phyloP scores from a whole-genome alignment of 2,329 filamentous ascomycete genomes.

The Penicillium verrucosum region DNA sequence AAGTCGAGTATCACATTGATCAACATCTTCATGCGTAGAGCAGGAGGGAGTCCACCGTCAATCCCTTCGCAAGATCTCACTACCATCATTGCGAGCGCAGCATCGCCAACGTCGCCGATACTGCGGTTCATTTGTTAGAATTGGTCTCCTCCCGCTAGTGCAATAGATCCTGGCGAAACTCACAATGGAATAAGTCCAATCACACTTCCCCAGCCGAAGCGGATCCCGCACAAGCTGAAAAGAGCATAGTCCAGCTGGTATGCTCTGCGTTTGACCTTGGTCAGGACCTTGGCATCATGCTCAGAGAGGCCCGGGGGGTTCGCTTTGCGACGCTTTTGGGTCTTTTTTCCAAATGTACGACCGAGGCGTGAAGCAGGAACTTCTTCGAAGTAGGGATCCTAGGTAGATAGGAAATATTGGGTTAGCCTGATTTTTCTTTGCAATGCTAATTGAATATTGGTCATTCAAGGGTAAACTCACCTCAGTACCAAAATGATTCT shows the following conservation, averaged over 20 bases:
- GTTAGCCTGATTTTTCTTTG: slow-evolving; percentile 1
- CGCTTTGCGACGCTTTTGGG: slow-evolving; percentile 81
- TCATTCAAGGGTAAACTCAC: slow-evolving; percentile 25
- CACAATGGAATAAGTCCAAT: slow-evolving; percentile 80
- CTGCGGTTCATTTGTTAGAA: slow-evolving; percentile 41
- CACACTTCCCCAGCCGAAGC: slow-evolving; percentile 84
- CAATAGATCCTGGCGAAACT: slow-evolving; percentile 40
- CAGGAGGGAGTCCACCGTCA: slow-evolving; percentile 65
- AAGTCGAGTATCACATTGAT: slow-evolving; percentile 64
- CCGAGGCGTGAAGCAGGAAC: slow-evolving; percentile 70
- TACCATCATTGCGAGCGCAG: slow-evolving; percentile 71
- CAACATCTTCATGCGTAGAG: slow-evolving; percentile 68
- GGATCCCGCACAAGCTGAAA: slow-evolving; percentile 75
- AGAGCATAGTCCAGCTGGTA: slow-evolving; percentile 82
- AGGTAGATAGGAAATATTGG: slow-evolving; percentile 5
- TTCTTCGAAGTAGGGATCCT: slow-evolving; percentile 90
- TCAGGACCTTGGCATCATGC: slow-evolving; percentile 78
- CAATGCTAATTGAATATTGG: background rate
- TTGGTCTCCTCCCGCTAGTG: background rate
- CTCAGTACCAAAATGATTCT: slow-evolving; percentile 43
- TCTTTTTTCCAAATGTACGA: slow-evolving; percentile 64
- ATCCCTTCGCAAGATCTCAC: slow-evolving; percentile 68
- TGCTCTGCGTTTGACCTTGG: slow-evolving; percentile 78
- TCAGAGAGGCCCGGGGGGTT: slow-evolving; percentile 77
- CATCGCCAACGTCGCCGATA: slow-evolving; percentile 71